These are phyloP conservation scores for Rhynchosporium graminicola DNA, from an alignment of 2,329 filamentous ascomycete genomes.

Conservation along the genomic window DNA sequence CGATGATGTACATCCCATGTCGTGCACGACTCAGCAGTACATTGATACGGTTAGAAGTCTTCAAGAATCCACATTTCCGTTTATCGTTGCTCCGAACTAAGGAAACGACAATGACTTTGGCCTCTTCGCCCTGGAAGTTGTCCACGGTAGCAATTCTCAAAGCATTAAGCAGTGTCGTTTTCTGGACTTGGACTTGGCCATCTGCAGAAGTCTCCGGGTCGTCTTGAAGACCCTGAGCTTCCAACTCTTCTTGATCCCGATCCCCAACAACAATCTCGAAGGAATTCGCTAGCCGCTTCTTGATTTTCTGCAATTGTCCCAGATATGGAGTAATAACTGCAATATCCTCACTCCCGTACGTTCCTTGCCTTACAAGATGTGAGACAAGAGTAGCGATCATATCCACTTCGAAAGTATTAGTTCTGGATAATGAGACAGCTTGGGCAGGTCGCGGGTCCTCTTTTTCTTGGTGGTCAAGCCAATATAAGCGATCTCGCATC, in stretches of 20 bases:
- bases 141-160: conserved; percentile 58
- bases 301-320: conserved; percentile 57
- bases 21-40: conserved; percentile 66
- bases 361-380: conserved; percentile 66
- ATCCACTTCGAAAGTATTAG: conserved; percentile 64
- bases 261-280: conserved; percentile 67
- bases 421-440: conserved; percentile 54
- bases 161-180: conserved; percentile 46
- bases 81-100: conserved; percentile 67
- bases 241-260: conserved; percentile 58
- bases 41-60: conserved; percentile 66
- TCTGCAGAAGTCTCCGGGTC: conserved; percentile 17
- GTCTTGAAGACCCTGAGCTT: conserved; percentile 35
- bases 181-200: conserved; percentile 35
- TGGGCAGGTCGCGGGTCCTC: conserved; percentile 58
- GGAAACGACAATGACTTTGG: conserved; percentile 68
- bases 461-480: conserved; percentile 57
- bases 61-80: conserved; percentile 63
- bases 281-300: conserved; percentile 45
- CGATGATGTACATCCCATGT: conserved; percentile 72
- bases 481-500: conserved; percentile 56
- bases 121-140: conserved; percentile 79
- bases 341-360: conserved; percentile 60
- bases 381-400: conserved; percentile 64
- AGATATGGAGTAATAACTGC: conserved; percentile 69